Conservation (phyloP, 2,329 filamentous ascomycete species). For the Sporothrix pseudoabietina region DNA sequence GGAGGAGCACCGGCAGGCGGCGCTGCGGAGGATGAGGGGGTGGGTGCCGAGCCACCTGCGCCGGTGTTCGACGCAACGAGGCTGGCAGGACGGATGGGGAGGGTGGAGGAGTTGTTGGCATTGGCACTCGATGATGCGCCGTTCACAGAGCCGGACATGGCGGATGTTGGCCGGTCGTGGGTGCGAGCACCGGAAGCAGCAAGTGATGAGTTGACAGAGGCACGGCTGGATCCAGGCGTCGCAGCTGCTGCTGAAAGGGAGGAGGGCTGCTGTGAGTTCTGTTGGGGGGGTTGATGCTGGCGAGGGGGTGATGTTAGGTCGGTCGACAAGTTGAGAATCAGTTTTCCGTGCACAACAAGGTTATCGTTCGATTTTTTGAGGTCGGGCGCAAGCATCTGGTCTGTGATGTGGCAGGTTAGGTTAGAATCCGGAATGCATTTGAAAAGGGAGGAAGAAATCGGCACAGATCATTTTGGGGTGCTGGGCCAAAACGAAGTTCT, state of each 20-base stretch:
- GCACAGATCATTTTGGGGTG: neutral
- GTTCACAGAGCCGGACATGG: slow-evolving; percentile 49
- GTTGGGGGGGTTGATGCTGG: slow-evolving; percentile 37
- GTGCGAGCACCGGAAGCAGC: slow-evolving; percentile 48
- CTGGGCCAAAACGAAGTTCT: slow-evolving; percentile 35
- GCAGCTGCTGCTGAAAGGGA: slow-evolving; percentile 45
- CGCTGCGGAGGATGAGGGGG: slow-evolving; percentile 19
- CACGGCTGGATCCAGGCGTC: slow-evolving; percentile 40
- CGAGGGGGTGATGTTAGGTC: slow-evolving; percentile 75
- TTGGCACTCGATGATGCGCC: slow-evolving; percentile 51
- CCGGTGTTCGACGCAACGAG: slow-evolving; percentile 44
- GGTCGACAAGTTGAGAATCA: slow-evolving; percentile 94
- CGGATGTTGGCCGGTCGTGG: slow-evolving; percentile 57
- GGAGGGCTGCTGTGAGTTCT: slow-evolving; percentile 28
- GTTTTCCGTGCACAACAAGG: slow-evolving; percentile 93
- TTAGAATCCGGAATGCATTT: slow-evolving; percentile 36
- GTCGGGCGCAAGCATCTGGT: slow-evolving; percentile 98
- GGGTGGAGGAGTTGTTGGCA: slow-evolving; percentile 41
- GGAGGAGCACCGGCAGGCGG: slow-evolving; percentile 12
- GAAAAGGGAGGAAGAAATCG: neutral
- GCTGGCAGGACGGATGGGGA: slow-evolving; percentile 54
- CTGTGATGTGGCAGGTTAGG: slow-evolving; percentile 52
- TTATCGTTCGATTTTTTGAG: slow-evolving; percentile 98
- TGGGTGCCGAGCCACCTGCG: slow-evolving; percentile 42
- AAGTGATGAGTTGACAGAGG: slow-evolving; percentile 46